Evolutionary conservation across 2,329 filamentous ascomycete genomes (phyloP), one percentile per base, ranked within the genome.

Genomic region (Talaromyces sp.): DNA sequence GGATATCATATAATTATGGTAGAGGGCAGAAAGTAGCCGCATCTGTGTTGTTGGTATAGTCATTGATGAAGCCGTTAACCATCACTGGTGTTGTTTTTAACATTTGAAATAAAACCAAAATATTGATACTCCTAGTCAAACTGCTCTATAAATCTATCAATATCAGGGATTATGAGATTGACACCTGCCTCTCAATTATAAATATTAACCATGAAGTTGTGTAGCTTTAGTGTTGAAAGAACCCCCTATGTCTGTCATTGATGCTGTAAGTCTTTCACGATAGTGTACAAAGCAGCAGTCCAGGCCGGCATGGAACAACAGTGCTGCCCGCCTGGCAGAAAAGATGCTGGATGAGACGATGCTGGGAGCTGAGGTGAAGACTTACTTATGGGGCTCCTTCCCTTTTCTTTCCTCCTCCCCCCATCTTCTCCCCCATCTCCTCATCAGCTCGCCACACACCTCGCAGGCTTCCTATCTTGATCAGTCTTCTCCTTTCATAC

Each of bases 1-100:
- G 86, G 86, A n/a, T 88, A 88, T 76, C 86, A 88, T 73, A 83
- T 88, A 65, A 81, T 88, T 58, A 88, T 88, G 85, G 84, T 88
- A 3, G 86, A 88, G 69, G 86, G 85, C 56, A 77, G 85, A 70
- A 87, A 86, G 72, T 86, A 47, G 44, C 3, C 2, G 28, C 28
- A 8, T 7, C 5, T 30, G 28, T 25, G 3, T 47, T 4, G 44
- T 47, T 47, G 44, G 2, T 11, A 47, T 47, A 9, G 17, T 47
- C 17, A 10, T 44, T 44, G 2, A 4, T 2, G 17, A 47, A 47
- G 9, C 10, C 4, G 4, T 47, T 1, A 25, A 25, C 44, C 15
- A 36, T 36, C 11, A 36, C 13, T 36, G 11, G 13, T 47, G 9
- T 47, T 8, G 15, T 39, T n/a, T n/a, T 22, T 22, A 22, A 22